phyloP scores from a whole-genome alignment of 805 yeast genomes.

The Metschnikowia lachancei region DNA sequence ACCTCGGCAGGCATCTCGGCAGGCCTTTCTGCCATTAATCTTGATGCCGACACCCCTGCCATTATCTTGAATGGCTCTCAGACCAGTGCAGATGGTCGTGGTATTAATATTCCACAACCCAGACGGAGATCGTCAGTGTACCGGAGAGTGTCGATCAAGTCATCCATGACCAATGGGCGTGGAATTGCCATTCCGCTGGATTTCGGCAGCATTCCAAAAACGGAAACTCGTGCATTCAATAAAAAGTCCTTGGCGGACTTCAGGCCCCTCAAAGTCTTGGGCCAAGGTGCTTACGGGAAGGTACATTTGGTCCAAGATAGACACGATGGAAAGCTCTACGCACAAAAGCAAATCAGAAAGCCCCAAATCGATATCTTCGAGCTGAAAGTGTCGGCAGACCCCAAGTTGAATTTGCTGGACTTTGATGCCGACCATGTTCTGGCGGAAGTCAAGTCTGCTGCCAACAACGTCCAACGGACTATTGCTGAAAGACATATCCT shows the following conservation, averaged over 20 bases:
- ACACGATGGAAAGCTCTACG: conserved; percentile 39
- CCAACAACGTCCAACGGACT: conserved; percentile 19
- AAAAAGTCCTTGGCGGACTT: conserved; percentile 37
- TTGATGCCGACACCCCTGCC: conserved; percentile 8
- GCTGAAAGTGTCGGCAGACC: conserved; percentile 25
- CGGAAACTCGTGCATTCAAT: conserved; percentile 1
- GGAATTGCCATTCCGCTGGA: conserved; percentile 19
- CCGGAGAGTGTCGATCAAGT: conserved; percentile 19
- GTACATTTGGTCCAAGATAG: conserved; percentile 40
- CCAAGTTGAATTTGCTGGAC: conserved; percentile 19
- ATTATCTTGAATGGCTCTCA: neutral
- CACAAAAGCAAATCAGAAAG: conserved; percentile 44
- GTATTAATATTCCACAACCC: conserved; percentile 3
- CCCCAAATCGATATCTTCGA: conserved; percentile 19
- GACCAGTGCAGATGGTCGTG: neutral
- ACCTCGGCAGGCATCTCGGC: too few species aligned
- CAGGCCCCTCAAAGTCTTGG: conserved; percentile 43
- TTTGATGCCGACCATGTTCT: conserved; percentile 12
- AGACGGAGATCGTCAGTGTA: conserved; percentile 20
- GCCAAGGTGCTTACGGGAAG: conserved; percentile 45
- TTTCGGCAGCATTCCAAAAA: conserved; percentile 12
- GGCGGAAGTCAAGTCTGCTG: conserved; percentile 10
- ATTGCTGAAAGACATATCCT: conserved; percentile 21
- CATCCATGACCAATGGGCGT: conserved; percentile 12
- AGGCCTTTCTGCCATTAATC: conserved; percentile 9